Base-by-base conservation (phyloP, 2,329 filamentous ascomycete species). In the Didymella sp. region DNA sequence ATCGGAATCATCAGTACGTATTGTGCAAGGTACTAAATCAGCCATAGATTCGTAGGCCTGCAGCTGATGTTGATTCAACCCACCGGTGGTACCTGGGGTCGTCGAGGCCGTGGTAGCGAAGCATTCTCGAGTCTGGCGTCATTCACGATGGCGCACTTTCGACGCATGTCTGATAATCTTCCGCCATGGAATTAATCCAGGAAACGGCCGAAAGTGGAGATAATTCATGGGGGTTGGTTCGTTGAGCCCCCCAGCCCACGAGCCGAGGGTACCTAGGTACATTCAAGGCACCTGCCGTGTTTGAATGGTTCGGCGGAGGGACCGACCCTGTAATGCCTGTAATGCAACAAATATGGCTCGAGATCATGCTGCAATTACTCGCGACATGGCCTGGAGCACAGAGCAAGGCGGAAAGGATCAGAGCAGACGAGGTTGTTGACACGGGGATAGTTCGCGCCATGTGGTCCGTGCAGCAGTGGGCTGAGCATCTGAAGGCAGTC, bases 401-500 rank as follows among this genome's bases (percentile, higher is more conserved):
- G 50, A 59, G 40, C 54, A 61, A 58, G 53, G 40, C 53, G 53
- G 58, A 61, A 58, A 63, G 59, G 61, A 65, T 63, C 57, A 53
- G 40, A 58, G 59, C 49, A 62, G 51, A 59, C 61, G 53, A 63
- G 54, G 56, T 60, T 58, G 52, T 52, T 54, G 53, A 56, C 43
- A 66, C 66, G 64, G 66, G 66, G 53, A 71, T 72, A 66, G 70
- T 74, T 74, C 71, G 63, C 71, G 71, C 71, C 71, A 73, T 35
- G 48, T 45, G 56, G 67, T 42, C 71, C 62, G 65, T 73, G 68
- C 67, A 53, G 60, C 5, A 53, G 56, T 56, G 60, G 61, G 59
- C 59, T 63, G 53, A 65, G 60, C 62, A 59, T 64, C 56, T 59
- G 22, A 44, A 59, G 61, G 13, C 30, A 52, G 50, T 58, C 35